Base-by-base conservation (phyloP, 495 filamentous ascomycete genomes). In the Penicillium verhagenii region DNA sequence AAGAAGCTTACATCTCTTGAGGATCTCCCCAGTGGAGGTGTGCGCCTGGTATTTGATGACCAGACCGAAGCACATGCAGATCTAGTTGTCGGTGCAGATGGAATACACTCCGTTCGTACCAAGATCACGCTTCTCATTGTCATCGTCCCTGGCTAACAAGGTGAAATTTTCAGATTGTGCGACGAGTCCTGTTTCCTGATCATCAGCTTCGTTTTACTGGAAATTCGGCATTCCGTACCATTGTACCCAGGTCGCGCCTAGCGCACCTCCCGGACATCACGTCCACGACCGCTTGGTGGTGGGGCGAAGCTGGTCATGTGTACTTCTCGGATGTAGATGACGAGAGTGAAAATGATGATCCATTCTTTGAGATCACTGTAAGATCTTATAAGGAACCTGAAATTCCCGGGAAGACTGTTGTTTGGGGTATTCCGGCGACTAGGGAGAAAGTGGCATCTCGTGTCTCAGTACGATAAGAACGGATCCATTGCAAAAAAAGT, bases 21-120 rank as follows among this genome's bases (percentile, higher is more conserved):
- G 1, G 52, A 75, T 58, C 20, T 67, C 7, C 54, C 57, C 1
- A 47, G 42, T 23, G 53, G 55, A 3, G 72, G 73, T 2, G 66
- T 74, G 14, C 53, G 56, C 3, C 53, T 78, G 9, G 29, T 59
- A 0, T 63, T 63, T 16, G 31, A 73, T 25, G 77, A 82, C 54
- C 64, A 67, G 6, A 62, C 59, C 13, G 59, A 64, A 11, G 64
- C 54, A 3, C 53, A 55, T 18, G 75, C 73, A 6, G 78, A 82
- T 67, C 56, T 82, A 6, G 72, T 80, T 6, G 66, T 80, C n/a
- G 78, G 76, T 6, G 79, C 72, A 18, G 79, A 82, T 61, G 79
- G 79, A 11, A 78, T 82, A 47, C 69, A 75, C 54, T 82, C 79
- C 3, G 77, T 82, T 47, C 23, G 73, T 60, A n/a, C n/a, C n/a